Base-by-base conservation (phyloP, 2,329 filamentous ascomycete genomes). In the Dactylellina leptospora region DNA sequence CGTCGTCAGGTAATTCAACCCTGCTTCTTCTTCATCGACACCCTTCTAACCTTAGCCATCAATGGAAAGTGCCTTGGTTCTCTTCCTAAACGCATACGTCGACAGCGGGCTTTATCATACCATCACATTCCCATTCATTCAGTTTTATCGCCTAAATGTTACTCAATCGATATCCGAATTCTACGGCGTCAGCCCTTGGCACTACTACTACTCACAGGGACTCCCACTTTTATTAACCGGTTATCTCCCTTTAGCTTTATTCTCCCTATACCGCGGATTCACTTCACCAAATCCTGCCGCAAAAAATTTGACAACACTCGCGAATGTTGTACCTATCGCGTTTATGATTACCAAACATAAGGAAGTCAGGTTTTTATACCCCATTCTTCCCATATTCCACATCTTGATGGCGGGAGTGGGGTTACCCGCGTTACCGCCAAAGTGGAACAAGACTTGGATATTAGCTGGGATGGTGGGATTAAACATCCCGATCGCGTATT, bases 291-390 rank as follows among this genome's bases (percentile, higher is more conserved):
- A 42, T 0, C 45, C 54, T 3, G 40, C 45, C 0, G 54, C 61
- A 3, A 23, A 10, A 10, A 51, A 68, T 33, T 30, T 68, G 5
- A 45, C 36, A 13, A 13, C 40, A 20, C 13, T 73, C 3, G 40
- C 53, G 11, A 60, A 36, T 27, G 2, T 68, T 5, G 69, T 61
- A 2, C 61, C 62, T 1, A 2, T 73, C 4, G 61, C 48, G 1
- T 73, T 73, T 22, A 66, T 68, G 54, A 38, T 90, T 48, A 90
- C 97, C 75, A 88, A 92, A 0, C 95, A 99, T 82, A 99, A 99
- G 80, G 95, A 99, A 83, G 91, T 96, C 76, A 91, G 95, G 77
- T 99, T 99, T 82, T 90, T 97, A 75, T 96, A 96, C 77, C 93
- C 95, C 0, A 85, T 99, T 16, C 85, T 97, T 1, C 93, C 95